Percentiles rank a stretch among this genome's conserved stretches.
Conservation (phyloP, 345 rosid genomes). For the Dimocarpus longan region DNA sequence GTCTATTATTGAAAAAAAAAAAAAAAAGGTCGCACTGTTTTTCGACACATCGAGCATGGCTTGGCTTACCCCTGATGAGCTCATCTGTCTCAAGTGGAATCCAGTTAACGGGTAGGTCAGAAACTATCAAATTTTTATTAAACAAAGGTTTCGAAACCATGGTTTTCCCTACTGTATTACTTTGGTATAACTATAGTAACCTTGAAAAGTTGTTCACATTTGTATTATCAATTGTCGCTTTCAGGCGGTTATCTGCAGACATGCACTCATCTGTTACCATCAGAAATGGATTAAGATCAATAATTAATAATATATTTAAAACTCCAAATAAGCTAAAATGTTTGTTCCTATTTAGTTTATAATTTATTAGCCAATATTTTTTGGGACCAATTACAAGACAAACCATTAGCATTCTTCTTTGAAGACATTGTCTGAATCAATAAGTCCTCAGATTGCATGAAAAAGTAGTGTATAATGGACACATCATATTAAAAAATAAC, state of each 20-base stretch:
- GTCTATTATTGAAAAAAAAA: too few relatives aligned
- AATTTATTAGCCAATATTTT: too few relatives aligned
- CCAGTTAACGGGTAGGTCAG: constrained; percentile 8
- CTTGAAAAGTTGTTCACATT: neutral
- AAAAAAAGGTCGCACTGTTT: neutral
- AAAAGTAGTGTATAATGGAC: constrained; percentile 11
- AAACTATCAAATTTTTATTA: neutral
- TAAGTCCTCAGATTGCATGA: neutral
- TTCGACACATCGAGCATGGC: neutral
- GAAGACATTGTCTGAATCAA: neutral
- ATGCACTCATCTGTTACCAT: neutral
- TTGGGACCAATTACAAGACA: constrained; percentile 7
- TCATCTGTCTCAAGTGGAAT: constrained; percentile 9
- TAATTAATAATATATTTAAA: neutral
- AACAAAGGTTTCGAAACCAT: neutral
- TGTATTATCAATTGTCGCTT: neutral
- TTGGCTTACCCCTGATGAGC: constrained; percentile 8
- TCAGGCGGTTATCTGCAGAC: neutral
- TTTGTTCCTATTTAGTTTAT: neutral
- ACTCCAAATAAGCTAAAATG: neutral
- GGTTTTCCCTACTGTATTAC: neutral
- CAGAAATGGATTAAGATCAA: neutral
- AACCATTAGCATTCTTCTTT: neutral
- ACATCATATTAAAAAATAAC: constrained; percentile 5
- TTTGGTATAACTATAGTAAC: neutral